phyloP scores from a whole-genome alignment of 305 asterid species.

The Withania somnifera region DNA sequence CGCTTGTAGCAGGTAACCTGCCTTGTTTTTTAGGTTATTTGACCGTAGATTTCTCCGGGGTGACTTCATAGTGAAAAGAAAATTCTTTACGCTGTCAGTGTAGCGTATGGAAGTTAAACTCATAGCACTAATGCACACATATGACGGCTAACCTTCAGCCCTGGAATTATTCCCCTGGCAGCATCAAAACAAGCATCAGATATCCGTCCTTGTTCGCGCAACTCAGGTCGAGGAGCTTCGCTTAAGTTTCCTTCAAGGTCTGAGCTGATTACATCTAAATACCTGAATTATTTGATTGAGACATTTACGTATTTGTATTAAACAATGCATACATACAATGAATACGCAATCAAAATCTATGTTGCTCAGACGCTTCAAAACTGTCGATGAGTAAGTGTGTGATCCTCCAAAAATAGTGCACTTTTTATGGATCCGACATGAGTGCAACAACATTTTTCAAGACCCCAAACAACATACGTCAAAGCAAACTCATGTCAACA shows the following conservation, averaged over 20 bases:
- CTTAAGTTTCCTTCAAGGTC: constrained; percentile 81
- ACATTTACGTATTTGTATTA: no score
- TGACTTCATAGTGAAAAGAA: not conserved
- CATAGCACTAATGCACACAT: not conserved
- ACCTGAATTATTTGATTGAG: constrained; percentile 32
- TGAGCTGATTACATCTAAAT: constrained; percentile 90
- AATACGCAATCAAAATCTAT: no score
- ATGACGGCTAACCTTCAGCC: constrained; percentile 45
- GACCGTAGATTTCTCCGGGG: not conserved
- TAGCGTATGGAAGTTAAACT: not conserved
- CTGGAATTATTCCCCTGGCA: constrained; percentile 85
- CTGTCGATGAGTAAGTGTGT: no score
- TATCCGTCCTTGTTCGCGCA: constrained; percentile 86
- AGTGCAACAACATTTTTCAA: no score
- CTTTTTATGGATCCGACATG: no score
- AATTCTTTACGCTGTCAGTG: not conserved
- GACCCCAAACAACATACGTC: no score
- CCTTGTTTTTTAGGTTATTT: not conserved
- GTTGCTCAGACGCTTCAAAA: no score
- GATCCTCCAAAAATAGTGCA: no score
- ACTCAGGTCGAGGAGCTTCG: constrained; percentile 84
- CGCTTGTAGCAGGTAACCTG: not conserved
- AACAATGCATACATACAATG: no score
- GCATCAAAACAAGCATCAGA: constrained; percentile 98
- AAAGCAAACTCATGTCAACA: no score